A percentile compares a stretch with the other conserved stretches of the same genome.
These are phyloP conservation scores for Sungouiozyma intestinalis DNA, from an alignment of 805 yeast genomes.

Conservation along the genomic window DNA sequence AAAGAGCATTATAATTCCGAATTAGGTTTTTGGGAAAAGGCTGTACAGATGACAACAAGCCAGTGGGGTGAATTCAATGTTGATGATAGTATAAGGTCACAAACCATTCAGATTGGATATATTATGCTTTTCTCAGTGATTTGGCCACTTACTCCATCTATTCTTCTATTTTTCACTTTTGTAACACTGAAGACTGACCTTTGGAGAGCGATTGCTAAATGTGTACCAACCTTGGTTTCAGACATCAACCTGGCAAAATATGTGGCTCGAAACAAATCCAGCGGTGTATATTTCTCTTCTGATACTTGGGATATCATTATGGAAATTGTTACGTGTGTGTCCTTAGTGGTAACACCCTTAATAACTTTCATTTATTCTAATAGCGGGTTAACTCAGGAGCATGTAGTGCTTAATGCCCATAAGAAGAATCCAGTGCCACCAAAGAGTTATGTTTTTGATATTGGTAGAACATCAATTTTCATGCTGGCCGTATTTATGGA, in stretches of 20 bases:
- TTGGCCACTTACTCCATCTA: conserved; percentile 79
- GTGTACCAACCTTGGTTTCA: conserved; percentile 12
- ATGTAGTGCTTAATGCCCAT: conserved; percentile 8
- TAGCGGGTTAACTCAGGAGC: conserved; percentile 31
- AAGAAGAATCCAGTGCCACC: conserved; percentile 18
- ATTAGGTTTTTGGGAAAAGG: conserved; percentile 39
- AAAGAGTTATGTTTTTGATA: conserved; percentile 14
- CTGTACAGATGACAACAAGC: conserved; percentile 34
- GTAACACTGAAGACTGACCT: conserved; percentile 28
- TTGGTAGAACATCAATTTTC: conserved; percentile 29
- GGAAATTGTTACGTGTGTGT: conserved; percentile 55
- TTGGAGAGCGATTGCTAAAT: conserved; percentile 24
- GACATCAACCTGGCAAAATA: not conserved
- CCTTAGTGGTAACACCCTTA: conserved; percentile 59
- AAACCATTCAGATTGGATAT: conserved; percentile 72
- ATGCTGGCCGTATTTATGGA: conserved; percentile 28
- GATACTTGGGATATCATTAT: conserved; percentile 71
- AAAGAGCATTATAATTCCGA: conserved; percentile 36
- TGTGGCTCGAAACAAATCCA: not conserved
- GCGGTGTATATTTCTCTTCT: not conserved
- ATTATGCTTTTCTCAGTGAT: conserved; percentile 58
- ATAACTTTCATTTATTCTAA: conserved; percentile 62
- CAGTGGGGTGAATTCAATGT: conserved; percentile 29
- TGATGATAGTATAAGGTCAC: conserved; percentile 58
- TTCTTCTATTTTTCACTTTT: conserved; percentile 50